Percentiles rank a stretch among this genome's conserved stretches.
Evolutionary conservation across 1,284 basidiomycete genomes (phyloP).

Genomic region (Pholiota adiposa): DNA sequence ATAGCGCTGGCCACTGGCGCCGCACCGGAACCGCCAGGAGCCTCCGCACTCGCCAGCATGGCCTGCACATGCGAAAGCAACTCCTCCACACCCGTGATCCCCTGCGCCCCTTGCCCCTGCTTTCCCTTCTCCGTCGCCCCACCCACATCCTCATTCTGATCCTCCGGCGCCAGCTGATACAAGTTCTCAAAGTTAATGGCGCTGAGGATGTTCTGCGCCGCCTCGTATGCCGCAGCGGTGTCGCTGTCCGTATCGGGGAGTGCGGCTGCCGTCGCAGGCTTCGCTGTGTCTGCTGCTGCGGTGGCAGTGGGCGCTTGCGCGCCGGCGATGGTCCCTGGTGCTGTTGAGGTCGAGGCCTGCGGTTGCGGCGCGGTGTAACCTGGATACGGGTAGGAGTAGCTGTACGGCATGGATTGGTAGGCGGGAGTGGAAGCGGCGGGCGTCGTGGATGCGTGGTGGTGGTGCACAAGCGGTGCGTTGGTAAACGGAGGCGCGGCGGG

Average conservation of each 20-base stretch:
- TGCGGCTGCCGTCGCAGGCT: not conserved
- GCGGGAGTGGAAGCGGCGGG: constrained; percentile 20
- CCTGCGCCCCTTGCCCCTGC: constrained; percentile 1
- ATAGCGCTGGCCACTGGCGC: not conserved
- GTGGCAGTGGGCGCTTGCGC: constrained; percentile 18
- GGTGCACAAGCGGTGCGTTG: constrained; percentile 53
- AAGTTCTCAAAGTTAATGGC: constrained; percentile 72
- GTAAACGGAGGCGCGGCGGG: constrained; percentile 64
- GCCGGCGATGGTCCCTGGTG: constrained; percentile 17
- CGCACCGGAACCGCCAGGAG: too few relatives aligned
- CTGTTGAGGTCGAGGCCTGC: constrained; percentile 20
- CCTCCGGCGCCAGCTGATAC: constrained; percentile 44
- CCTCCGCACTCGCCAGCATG: constrained; percentile 21
- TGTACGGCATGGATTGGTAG: constrained; percentile 32
- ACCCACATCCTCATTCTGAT: constrained; percentile 24
- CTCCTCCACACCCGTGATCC: constrained; percentile 23
- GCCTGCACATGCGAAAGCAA: constrained; percentile 29
- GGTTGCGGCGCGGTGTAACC: constrained; percentile 29
- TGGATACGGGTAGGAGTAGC: constrained; percentile 34
- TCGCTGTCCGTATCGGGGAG: constrained; percentile 37
- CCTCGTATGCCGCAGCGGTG: constrained; percentile 67
- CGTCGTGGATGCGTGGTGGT: constrained; percentile 35
- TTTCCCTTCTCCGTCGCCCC: not conserved
- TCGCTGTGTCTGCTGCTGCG: constrained; percentile 18
- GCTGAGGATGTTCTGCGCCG: constrained; percentile 75